These are phyloP conservation scores for Fusarium sp. DNA, from an alignment of 2,329 filamentous ascomycete species.

Conservation along the genomic window DNA sequence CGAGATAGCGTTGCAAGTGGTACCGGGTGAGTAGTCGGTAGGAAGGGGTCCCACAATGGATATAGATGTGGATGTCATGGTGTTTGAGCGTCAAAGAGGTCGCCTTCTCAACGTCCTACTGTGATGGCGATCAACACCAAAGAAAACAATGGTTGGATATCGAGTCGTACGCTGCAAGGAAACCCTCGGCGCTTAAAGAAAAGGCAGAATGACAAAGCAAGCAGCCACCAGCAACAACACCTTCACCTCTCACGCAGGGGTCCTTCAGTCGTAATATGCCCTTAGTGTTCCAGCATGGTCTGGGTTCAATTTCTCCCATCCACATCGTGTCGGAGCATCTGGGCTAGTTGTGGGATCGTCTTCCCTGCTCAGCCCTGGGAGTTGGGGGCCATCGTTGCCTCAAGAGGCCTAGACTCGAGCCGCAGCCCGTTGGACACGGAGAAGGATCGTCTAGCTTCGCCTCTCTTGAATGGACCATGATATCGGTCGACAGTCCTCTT, in stretches of 20 bases:
- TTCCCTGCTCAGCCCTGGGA: slow-evolving; percentile 15
- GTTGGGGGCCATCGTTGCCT: slow-evolving; percentile 4
- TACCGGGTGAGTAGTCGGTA: slow-evolving; percentile 12
- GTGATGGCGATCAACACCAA: not conserved
- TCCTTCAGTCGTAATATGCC: not conserved
- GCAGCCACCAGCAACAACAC: not conserved
- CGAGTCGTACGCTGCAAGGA: not conserved
- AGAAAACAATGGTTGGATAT: not conserved
- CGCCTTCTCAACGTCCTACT: not conserved
- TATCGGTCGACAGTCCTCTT: not conserved
- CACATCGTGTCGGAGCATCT: not conserved
- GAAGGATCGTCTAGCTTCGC: not conserved
- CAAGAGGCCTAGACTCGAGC: slow-evolving; percentile 6
- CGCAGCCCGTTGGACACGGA: not conserved
- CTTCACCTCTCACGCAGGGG: not conserved
- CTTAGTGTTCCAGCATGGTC: not conserved
- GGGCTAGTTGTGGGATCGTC: not conserved
- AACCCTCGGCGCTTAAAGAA: not conserved
- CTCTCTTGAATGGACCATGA: not conserved
- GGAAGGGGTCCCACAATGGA: slow-evolving; percentile 33
- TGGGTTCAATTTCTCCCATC: not conserved
- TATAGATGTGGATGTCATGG: slow-evolving; percentile 8
- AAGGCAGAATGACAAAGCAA: not conserved
- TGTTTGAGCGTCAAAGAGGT: not conserved
- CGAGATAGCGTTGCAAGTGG: slow-evolving; percentile 22